These are phyloP conservation scores for Oleoguttula mirabilis DNA, from an alignment of 495 filamentous ascomycete species.

Conservation along the genomic window DNA sequence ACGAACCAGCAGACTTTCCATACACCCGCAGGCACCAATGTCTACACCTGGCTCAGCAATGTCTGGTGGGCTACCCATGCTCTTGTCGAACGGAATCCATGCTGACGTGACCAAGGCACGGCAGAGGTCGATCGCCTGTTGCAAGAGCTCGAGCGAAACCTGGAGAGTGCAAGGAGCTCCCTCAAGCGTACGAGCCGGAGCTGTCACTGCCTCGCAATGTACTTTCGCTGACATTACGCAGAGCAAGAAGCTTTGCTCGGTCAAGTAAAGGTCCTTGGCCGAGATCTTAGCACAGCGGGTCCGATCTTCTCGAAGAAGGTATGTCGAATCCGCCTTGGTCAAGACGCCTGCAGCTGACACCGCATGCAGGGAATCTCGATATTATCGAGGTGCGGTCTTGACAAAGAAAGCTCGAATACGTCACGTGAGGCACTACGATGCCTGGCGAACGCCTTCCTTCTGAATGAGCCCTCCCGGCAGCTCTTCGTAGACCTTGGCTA, in stretches of 20 bases:
- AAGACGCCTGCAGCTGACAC: not conserved
- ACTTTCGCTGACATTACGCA: slow-evolving; percentile 8
- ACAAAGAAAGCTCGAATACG: slow-evolving; percentile 38
- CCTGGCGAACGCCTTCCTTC: slow-evolving; percentile 74
- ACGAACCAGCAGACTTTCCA: too few species aligned
- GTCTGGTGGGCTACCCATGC: too few species aligned
- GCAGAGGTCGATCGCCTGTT: slow-evolving; percentile 13
- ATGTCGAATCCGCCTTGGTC: slow-evolving; percentile 15
- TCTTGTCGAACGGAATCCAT: too few species aligned
- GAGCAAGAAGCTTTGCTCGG: slow-evolving; percentile 40
- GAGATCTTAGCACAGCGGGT: slow-evolving; percentile 54
- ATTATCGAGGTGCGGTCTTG: slow-evolving; percentile 60
- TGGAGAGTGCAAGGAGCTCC: slow-evolving; percentile 7
- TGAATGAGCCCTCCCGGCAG: slow-evolving; percentile 60
- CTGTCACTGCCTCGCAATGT: not conserved
- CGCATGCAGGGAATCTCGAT: slow-evolving; percentile 60
- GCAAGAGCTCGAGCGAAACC: slow-evolving; percentile 9
- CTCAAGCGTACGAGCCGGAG: not conserved
- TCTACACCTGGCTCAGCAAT: not conserved
- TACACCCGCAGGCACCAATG: not conserved
- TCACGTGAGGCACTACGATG: slow-evolving; percentile 72
- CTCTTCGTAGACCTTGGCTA: slow-evolving; percentile 71
- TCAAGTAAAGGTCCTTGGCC: slow-evolving; percentile 67
- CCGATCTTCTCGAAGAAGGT: slow-evolving; percentile 72
- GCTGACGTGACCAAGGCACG: too few species aligned